Conservation (phyloP, 1,139 yeast species). For the Nakaseomyces kungkrabaensis region DNA sequence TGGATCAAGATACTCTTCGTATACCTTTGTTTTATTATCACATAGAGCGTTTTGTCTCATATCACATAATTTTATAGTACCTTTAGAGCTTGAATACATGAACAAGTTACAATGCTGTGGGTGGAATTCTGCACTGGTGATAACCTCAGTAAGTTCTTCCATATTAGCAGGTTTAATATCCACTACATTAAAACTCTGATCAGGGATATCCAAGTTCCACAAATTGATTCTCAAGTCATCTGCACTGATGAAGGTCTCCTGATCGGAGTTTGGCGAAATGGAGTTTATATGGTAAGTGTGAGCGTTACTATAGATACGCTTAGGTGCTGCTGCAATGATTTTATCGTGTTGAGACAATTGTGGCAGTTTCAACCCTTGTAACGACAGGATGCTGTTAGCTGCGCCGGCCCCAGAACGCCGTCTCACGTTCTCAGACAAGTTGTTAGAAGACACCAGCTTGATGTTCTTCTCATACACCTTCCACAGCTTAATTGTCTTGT, state of each 20-base stretch:
- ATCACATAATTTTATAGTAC: slow-evolving; percentile 89
- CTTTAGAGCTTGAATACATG: slow-evolving; percentile 95
- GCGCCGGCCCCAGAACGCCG: slow-evolving; percentile 4
- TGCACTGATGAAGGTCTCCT: slow-evolving; percentile 86
- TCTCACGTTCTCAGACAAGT: slow-evolving; percentile 34
- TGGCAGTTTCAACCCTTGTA: slow-evolving; percentile 58
- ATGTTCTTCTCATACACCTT: slow-evolving; percentile 87
- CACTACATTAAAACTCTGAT: slow-evolving; percentile 91
- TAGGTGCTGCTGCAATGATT: slow-evolving; percentile 90
- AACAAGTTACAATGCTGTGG: slow-evolving; percentile 87
- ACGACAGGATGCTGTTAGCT: slow-evolving; percentile 10
- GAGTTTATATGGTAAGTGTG: slow-evolving; percentile 98
- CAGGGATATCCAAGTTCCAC: slow-evolving; percentile 93
- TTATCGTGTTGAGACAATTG: slow-evolving; percentile 86
- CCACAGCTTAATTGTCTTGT: slow-evolving; percentile 97
- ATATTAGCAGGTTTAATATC: slow-evolving; percentile 96
- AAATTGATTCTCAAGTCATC: slow-evolving; percentile 93
- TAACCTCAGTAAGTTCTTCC: slow-evolving; percentile 98
- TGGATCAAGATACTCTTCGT: slow-evolving; percentile 90
- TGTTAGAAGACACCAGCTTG: slow-evolving; percentile 85
- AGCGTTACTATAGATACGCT: slow-evolving; percentile 85
- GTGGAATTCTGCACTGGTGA: slow-evolving; percentile 96
- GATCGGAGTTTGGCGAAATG: slow-evolving; percentile 88
- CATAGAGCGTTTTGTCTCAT: slow-evolving; percentile 95
- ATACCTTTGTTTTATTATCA: slow-evolving; percentile 80